Evolutionary conservation across 768 basidiomycete genomes (phyloP), one percentile per base, ranked within the genome.

Genomic region (Daedaleopsis nitida): DNA sequence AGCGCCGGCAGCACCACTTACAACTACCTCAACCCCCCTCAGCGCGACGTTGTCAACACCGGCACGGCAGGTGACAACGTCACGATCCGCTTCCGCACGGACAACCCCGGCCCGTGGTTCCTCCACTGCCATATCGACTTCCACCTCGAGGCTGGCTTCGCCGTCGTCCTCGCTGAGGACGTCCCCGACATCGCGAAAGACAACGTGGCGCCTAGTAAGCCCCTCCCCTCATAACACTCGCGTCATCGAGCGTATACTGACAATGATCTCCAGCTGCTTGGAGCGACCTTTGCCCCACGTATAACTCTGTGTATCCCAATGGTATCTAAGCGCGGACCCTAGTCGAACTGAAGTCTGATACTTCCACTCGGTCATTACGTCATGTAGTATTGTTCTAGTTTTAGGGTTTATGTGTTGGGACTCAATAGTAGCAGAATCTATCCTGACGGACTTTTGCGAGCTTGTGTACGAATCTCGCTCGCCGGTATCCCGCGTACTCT

Each of bases 121-220:
- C 57, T 72, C 50, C 71, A 72, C 52, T 71, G 81, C 59, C 82
- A 84, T 63, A 84, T 84, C 56, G 81, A 84, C 56, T 83, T 79
- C 75, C 83, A 85, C 71, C 67, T 83, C 13, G 72, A 79, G 19
- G 66, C 70, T 2, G 80, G 80, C 34, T 69, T 81, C 13, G 78
- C 78, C 1, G 56, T 79, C 32, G 77, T 79, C 17, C 73, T 81
- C 50, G 77, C 76, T 0, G 77, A 78, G 60, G 76, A 75, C 47
- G 65, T 68, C 3, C 32, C 32, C 5, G 39, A 42, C 2, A 42
- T 17, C 10, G 39, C 39, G 11, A 10, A 2, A 3, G 39, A 3
- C 5, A 42, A 42, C 39, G 5, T 10, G 17, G 39, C 11, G 3
- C 39, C 39, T 11, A 3, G 39, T 42, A 10, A 42, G 39, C 3